Conservation (phyloP, 2,329 filamentous ascomycete genomes). For the Claviceps capensis region DNA sequence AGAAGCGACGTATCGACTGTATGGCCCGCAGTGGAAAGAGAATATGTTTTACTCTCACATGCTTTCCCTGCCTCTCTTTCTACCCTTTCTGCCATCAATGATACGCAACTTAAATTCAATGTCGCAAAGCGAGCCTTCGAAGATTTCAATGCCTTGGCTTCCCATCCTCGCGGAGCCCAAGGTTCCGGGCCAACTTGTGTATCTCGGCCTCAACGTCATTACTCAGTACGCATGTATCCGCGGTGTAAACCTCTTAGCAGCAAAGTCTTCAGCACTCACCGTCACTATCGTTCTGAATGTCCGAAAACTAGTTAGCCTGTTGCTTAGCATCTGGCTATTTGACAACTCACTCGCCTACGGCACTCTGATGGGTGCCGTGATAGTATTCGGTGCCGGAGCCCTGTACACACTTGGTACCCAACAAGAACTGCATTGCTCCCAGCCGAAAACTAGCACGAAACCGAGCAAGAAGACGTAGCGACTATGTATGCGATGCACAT, state of each 20-base stretch:
- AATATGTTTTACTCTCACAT: conserved; percentile 88
- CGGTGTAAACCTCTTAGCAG: conserved; percentile 86
- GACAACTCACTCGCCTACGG: conserved; percentile 67
- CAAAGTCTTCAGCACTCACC: conserved; percentile 78
- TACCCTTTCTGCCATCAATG: conserved; percentile 56
- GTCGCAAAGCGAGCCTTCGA: conserved; percentile 47
- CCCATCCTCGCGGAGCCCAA: conserved; percentile 5
- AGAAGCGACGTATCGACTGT: conserved; percentile 72
- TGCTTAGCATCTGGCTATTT: conserved; percentile 89
- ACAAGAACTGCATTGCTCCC: conserved; percentile 9
- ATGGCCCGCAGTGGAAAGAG: conserved; percentile 86
- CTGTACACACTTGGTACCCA: conserved; percentile 68
- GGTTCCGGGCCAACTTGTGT: conserved; percentile 57
- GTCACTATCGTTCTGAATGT: conserved; percentile 96
- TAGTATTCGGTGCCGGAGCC: conserved; percentile 86
- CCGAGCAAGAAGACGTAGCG: neutral
- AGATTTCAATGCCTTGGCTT: conserved; percentile 11
- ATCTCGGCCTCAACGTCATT: conserved; percentile 61
- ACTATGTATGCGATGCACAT: neutral
- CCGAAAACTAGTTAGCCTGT: conserved; percentile 78
- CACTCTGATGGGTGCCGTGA: conserved; percentile 64
- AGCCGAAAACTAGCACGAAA: neutral
- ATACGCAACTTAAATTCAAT: conserved; percentile 49
- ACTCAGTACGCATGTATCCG: conserved; percentile 94
- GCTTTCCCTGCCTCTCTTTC: conserved; percentile 62